Conservation (phyloP, 306 rosid genomes). For the Gastrolobium villosum region DNA sequence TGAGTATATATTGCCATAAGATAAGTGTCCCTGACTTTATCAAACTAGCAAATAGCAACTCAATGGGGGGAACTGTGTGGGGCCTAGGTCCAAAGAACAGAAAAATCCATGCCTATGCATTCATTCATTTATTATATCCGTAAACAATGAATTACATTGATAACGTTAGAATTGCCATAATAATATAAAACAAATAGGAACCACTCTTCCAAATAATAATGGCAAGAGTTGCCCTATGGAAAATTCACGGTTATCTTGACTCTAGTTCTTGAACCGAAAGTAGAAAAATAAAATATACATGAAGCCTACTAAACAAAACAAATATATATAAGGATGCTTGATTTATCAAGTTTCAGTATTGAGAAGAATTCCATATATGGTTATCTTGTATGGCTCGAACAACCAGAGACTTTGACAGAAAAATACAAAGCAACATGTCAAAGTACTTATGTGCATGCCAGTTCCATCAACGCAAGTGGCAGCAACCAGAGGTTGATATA, state of each 20-base stretch:
- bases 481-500: not conserved
- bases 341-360: conserved; percentile 35
- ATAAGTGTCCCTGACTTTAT: not conserved
- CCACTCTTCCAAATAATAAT: not conserved
- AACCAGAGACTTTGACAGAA: conserved; percentile 5
- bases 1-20: not conserved
- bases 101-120: not conserved
- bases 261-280: conserved; percentile 34
- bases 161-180: not conserved
- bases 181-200: conserved; percentile 17
- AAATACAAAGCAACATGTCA: conserved; percentile 34
- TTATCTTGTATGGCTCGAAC: conserved; percentile 7
- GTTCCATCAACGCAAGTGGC: not conserved
- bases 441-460: conserved; percentile 36
- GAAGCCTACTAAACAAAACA: conserved; percentile 44
- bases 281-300: conserved; percentile 4
- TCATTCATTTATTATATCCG: too few species aligned
- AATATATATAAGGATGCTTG: conserved; percentile 28
- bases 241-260: conserved; percentile 11
- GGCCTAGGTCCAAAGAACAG: not conserved
- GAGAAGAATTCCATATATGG: conserved; percentile 10
- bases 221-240: conserved; percentile 30
- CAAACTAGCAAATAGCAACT: not conserved
- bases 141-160: not conserved
- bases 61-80: not conserved